A percentile compares a stretch with the other conserved stretches of the same genome.
These are phyloP conservation scores for Blastobotrys malaysiensis DNA, from an alignment of 1,139 yeast species.

Conservation along the genomic window DNA sequence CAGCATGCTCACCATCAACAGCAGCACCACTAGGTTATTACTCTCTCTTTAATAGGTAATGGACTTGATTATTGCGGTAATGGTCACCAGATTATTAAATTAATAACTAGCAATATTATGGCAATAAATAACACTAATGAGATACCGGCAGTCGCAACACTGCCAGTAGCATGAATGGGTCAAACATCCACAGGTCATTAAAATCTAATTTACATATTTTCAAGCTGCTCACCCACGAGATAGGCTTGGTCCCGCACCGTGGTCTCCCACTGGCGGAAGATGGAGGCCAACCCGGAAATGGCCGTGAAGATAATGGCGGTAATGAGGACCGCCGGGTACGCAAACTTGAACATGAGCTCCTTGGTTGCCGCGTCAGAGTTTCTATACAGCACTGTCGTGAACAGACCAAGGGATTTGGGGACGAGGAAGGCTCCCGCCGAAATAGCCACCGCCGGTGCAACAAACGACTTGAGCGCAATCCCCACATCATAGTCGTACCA, in stretches of 20 bases:
- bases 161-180: not conserved
- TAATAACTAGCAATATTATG: too few species aligned
- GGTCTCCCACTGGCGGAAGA: constrained; percentile 20
- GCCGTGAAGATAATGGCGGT: constrained; percentile 4
- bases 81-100: too few species aligned
- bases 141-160: too few species aligned
- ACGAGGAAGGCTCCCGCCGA: constrained; percentile 1
- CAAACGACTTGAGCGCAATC: constrained; percentile 12
- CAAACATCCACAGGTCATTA: not conserved
- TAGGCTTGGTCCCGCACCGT: constrained; percentile 33
- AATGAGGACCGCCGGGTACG: constrained; percentile 11
- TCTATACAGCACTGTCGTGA: constrained; percentile 10
- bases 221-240: constrained; percentile 32
- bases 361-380: not conserved
- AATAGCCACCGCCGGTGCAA: constrained; percentile 3
- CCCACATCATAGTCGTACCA: constrained; percentile 16
- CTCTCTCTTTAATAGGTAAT: not conserved
- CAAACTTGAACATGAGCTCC: constrained; percentile 3
- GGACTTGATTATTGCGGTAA: not conserved
- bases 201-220: constrained; percentile 24
- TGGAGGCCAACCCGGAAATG: constrained; percentile 2
- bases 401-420: constrained; percentile 12
- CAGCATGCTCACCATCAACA: not conserved
- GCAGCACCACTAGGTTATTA: not conserved
- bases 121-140: too few species aligned